Base-by-base conservation (phyloP, 2,329 filamentous ascomycete genomes). In the Alternaria conjuncta region DNA sequence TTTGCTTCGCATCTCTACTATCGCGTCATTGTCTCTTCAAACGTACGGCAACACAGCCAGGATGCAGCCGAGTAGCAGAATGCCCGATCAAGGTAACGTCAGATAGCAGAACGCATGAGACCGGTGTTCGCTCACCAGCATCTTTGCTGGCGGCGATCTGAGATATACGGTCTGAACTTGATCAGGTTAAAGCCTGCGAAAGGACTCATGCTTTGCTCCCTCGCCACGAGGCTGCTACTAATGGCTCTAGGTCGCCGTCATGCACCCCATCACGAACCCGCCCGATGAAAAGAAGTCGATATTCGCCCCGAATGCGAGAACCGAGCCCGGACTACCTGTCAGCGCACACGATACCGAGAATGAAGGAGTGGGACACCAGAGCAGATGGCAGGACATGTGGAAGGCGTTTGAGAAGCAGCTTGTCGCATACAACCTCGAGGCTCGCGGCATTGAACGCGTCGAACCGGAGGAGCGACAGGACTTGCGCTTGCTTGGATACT, bases 371-470 rank as follows among this genome's bases (percentile, higher is more conserved):
- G 43, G 59, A 58, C 36, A 5, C 23, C 21, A 44, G 15, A 70
- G 64, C 41, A 69, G 46, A 64, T 47, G 73, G 57, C 68, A 71
- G 45, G 49, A 58, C 20, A 60, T 49, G 25, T 78, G 74, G 73
- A 72, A 71, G 54, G 51, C 70, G 4, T 79, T 84, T 43, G 82
- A 84, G 70, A 72, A 71, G 44, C 80, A 77, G n/a, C 69, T 84
- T 8, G 74, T 81, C 3, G 80, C 80, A 60, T 87, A 85, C 75
- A 88, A 87, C 64, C 78, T 88, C 50, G 88, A 90, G 72, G 83
- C 86, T 12, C 84, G 88, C 49, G 88, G 88, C 9, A 89, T 89
- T 51, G 82, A 88, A 71, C 84, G 87, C 21, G 87, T 89, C 2
- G 81, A 84, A 55, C 79, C 83, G 1, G 76, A 85, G 56, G 86